Evolutionary conservation across 2,329 filamentous ascomycete genomes (phyloP), one percentile per base, ranked within the genome.

Genomic region (Colletotrichum sp.): DNA sequence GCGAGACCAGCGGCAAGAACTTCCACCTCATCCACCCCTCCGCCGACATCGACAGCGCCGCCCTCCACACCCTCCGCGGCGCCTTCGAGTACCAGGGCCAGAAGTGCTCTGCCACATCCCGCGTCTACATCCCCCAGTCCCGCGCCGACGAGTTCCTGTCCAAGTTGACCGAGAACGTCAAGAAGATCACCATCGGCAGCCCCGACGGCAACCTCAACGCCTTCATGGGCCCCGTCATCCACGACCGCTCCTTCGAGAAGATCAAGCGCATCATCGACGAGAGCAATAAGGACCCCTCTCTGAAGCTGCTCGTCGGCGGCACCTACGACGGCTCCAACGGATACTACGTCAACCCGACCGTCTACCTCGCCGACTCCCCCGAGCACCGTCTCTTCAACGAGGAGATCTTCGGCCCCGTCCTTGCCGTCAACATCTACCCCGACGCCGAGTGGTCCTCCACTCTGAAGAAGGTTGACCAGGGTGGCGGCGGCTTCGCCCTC

Each of bases 41-140:
- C 3, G 88, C 87, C 15, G 87, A 89, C 74, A 78, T 89, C 55
- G 80, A 82, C n/a, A 88, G 86, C 76, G 87, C 87, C 1, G 88
- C 83, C 12, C 80, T 85, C 55, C 85, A 88, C 76, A 89, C 88
- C 4, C 85, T 89, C 64, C 85, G 88, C 26, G 87, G 85, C 21
- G 85, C 87, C 1, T 90, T 89, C 77, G 88, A 90, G 80, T 90
- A 87, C 80, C 86, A 88, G 75, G 88, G 88, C 24, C 88, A 89
- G 77, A 90, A 90, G 81, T 90, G 88, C 83, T 88, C 86, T 59
- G 88, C 88, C 28, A 87, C 85, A 13, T 89, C 88, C 12, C 84
- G 88, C 6, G 82, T 92, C 68, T 93, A 92, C 83, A 88, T 93
- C 52, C 90, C 92, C 7, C 79, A 82, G 64, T 87, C 86, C 36